A percentile compares a stretch with the other conserved stretches of the same genome.
These are phyloP conservation scores for Aspergillus chevalieri DNA, from an alignment of 2,329 filamentous ascomycete genomes.

Conservation along the genomic window DNA sequence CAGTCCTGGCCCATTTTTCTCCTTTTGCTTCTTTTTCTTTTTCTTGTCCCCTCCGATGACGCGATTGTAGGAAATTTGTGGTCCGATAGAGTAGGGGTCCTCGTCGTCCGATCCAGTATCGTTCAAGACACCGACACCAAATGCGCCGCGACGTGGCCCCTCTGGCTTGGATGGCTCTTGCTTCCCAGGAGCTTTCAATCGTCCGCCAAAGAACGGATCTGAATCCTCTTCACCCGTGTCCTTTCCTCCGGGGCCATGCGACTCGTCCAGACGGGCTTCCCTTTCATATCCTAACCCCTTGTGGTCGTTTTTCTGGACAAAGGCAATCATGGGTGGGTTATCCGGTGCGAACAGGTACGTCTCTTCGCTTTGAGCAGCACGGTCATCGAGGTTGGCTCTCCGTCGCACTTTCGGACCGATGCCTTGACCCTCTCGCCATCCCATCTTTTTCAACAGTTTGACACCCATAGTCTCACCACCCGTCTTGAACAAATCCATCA, in stretches of 20 bases:
- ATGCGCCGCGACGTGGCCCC: constrained; percentile 55
- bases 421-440: constrained; percentile 90
- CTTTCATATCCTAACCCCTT: constrained; percentile 44
- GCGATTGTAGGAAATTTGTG: constrained; percentile 79
- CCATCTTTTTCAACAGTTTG: constrained; percentile 83
- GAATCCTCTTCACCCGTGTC: constrained; percentile 22
- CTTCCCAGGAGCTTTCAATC: constrained; percentile 25
- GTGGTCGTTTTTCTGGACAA: constrained; percentile 39
- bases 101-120: constrained; percentile 94
- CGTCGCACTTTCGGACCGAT: constrained; percentile 81
- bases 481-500: constrained; percentile 66
- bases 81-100: constrained; percentile 86
- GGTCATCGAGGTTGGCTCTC: constrained; percentile 60
- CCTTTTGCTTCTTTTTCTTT: constrained; percentile 58
- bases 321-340: constrained; percentile 60
- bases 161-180: constrained; percentile 48
- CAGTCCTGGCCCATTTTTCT: constrained; percentile 8
- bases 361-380: constrained; percentile 35
- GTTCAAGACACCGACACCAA: constrained; percentile 84
- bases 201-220: constrained; percentile 34
- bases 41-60: constrained; percentile 76
- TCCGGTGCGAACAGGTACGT: constrained; percentile 80
- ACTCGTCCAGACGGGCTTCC: constrained; percentile 29
- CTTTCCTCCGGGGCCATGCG: constrained; percentile 8
- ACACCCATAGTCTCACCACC: constrained; percentile 80